A percentile compares a stretch with the other conserved stretches of the same genome.
phyloP scores from a whole-genome alignment of 2,329 filamentous ascomycete species.

The Lecanicillium sp. region DNA sequence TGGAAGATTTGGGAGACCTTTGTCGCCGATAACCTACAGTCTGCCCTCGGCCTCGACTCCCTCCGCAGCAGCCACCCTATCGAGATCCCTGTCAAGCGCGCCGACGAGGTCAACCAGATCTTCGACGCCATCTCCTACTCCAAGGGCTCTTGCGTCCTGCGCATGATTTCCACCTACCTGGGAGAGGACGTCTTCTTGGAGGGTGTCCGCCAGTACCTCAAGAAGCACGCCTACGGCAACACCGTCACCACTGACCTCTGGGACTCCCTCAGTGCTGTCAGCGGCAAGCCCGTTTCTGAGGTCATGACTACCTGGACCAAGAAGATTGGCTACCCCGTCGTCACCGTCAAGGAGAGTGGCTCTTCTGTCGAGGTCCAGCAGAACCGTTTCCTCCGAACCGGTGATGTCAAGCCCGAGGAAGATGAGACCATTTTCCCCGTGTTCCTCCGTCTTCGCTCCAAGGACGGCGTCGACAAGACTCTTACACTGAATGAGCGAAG shows the following conservation, averaged over 20 bases:
- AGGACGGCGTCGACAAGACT: slow-evolving; percentile 66
- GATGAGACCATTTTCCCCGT: slow-evolving; percentile 84
- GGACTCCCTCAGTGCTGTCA: slow-evolving; percentile 79
- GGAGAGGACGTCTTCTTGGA: slow-evolving; percentile 91
- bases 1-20: slow-evolving; percentile 98
- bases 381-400: slow-evolving; percentile 88
- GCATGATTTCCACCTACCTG: slow-evolving; percentile 94
- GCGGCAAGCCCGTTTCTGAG: slow-evolving; percentile 81
- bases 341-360: slow-evolving; percentile 65
- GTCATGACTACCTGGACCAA: slow-evolving; percentile 98
- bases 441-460: slow-evolving; percentile 77
- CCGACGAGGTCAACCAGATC: slow-evolving; percentile 95
- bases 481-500: slow-evolving; percentile 46
- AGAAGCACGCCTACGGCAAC: slow-evolving; percentile 95
- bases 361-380: slow-evolving; percentile 82
- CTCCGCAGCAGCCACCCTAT: slow-evolving; percentile 93
- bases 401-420: slow-evolving; percentile 88
- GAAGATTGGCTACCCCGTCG: slow-evolving; percentile 86
- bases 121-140: slow-evolving; percentile 97
- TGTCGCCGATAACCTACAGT: slow-evolving; percentile 85
- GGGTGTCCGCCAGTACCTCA: slow-evolving; percentile 82
- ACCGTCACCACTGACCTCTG: slow-evolving; percentile 87
- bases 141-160: slow-evolving; percentile 89
- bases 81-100: slow-evolving; percentile 90
- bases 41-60: slow-evolving; percentile 80